Evolutionary conservation across 805 yeast genomes (phyloP).

Genomic region (Komagataella kurtzmanii): DNA sequence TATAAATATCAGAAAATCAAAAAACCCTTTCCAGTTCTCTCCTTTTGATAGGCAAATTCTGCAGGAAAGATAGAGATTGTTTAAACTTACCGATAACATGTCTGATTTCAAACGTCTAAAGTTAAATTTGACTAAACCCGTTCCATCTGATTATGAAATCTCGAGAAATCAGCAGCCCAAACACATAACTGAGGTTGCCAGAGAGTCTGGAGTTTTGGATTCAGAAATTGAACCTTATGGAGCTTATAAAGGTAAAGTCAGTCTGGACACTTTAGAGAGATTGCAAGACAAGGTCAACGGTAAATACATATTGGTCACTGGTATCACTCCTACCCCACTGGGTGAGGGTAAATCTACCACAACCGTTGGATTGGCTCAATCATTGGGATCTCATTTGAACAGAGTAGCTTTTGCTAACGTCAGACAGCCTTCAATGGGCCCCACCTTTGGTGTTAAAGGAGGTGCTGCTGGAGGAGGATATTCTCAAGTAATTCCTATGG

Average conservation of each 20-base stretch:
- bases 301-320: constrained; percentile 84
- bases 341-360: constrained; percentile 98
- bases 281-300: constrained; percentile 55
- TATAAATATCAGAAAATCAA: neutral
- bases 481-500: constrained; percentile 97
- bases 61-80: neutral
- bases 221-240: constrained; percentile 84
- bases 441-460: constrained; percentile 97
- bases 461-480: constrained; percentile 99
- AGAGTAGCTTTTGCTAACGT: constrained; percentile 85
- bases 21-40: neutral
- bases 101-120: constrained; percentile 23
- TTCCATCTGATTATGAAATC: constrained; percentile 85
- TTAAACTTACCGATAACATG: constrained; percentile 6
- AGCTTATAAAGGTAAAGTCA: constrained; percentile 79
- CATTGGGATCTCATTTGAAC: constrained; percentile 81
- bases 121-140: constrained; percentile 37
- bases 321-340: constrained; percentile 95
- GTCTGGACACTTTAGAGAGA: constrained; percentile 56
- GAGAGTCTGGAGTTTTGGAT: constrained; percentile 67
- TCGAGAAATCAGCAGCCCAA: constrained; percentile 86
- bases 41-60: neutral
- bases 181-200: constrained; percentile 59
- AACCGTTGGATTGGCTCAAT: constrained; percentile 93
- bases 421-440: constrained; percentile 98